phyloP scores from a whole-genome alignment of 495 filamentous ascomycete genomes.

The Pyrenopolyporus hunteri region DNA sequence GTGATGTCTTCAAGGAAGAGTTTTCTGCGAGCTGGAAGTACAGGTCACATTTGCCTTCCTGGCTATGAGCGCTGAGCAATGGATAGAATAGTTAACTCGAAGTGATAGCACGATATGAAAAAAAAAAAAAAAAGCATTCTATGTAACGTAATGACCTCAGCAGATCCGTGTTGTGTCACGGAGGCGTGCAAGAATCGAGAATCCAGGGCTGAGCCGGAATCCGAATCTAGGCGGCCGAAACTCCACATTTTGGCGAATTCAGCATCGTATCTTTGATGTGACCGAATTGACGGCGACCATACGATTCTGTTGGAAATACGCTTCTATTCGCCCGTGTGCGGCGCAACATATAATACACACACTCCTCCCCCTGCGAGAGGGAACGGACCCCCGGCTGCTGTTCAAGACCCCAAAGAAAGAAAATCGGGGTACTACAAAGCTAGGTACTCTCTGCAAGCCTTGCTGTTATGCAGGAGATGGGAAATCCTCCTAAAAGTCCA shows the following conservation, averaged over 20 bases:
- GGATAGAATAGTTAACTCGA: constrained; percentile 5
- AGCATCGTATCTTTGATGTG: background rate
- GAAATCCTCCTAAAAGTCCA: background rate
- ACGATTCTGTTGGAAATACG: background rate
- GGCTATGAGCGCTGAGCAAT: background rate
- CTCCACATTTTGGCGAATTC: background rate
- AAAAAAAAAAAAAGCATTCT: background rate
- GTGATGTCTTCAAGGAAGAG: background rate
- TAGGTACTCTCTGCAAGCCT: background rate
- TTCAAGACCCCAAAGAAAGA: background rate
- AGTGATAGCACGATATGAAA: constrained; percentile 1
- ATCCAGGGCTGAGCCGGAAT: constrained; percentile 16
- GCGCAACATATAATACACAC: no score
- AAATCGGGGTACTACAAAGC: background rate
- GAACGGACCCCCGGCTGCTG: background rate
- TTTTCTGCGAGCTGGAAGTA: constrained; percentile 9
- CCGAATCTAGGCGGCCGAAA: background rate
- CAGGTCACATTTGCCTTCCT: constrained; percentile 4
- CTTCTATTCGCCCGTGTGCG: background rate
- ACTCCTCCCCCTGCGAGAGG: background rate
- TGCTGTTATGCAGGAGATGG: background rate
- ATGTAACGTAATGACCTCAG: background rate
- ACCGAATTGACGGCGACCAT: background rate
- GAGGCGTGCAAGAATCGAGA: constrained; percentile 3
- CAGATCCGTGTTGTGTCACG: background rate